Evolutionary conservation across 192 early-diverging fungal genomes (phyloP).

Genomic region (Coemansia sp.): DNA sequence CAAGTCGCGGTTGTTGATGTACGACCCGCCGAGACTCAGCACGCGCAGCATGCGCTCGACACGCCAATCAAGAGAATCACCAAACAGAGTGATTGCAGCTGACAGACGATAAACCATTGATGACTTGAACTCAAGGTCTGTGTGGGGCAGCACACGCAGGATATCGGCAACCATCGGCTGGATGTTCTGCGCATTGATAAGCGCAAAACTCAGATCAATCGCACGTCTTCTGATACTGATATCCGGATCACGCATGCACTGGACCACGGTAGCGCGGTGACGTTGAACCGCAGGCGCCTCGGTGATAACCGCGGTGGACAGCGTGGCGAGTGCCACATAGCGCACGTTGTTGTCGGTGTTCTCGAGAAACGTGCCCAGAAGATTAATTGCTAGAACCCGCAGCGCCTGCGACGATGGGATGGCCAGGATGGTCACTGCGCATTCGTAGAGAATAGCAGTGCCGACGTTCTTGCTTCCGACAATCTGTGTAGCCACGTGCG

Average conservation of each 20-base stretch:
- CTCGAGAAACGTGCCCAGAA: constrained; percentile 92
- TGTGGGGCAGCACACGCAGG: constrained; percentile 86
- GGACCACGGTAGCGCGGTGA: constrained; percentile 93
- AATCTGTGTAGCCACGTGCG: constrained; percentile 94
- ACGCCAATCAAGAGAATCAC: constrained; percentile 96
- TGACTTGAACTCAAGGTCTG: constrained; percentile 86
- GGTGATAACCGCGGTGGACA: constrained; percentile 84
- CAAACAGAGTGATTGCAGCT: constrained; percentile 89
- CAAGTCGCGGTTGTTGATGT: constrained; percentile 74
- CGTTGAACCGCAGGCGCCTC: constrained; percentile 95
- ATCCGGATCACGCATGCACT: constrained; percentile 93
- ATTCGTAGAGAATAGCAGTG: constrained; percentile 96
- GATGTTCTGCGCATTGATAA: constrained; percentile 93
- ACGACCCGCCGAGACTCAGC: constrained; percentile 69
- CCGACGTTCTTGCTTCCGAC: constrained; percentile 96
- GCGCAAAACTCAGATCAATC: constrained; percentile 91
- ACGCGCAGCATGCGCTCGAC: constrained; percentile 93
- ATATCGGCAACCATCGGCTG: constrained; percentile 91
- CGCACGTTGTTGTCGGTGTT: constrained; percentile 98
- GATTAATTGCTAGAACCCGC: constrained; percentile 94
- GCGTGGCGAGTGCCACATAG: constrained; percentile 97
- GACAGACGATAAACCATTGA: constrained; percentile 90
- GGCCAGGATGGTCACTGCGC: constrained; percentile 94
- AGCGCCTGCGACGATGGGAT: constrained; percentile 88
- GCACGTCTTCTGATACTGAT: constrained; percentile 96